Conservation (phyloP, 75 land plant genomes). For the Chamaecyparis obtusa region DNA sequence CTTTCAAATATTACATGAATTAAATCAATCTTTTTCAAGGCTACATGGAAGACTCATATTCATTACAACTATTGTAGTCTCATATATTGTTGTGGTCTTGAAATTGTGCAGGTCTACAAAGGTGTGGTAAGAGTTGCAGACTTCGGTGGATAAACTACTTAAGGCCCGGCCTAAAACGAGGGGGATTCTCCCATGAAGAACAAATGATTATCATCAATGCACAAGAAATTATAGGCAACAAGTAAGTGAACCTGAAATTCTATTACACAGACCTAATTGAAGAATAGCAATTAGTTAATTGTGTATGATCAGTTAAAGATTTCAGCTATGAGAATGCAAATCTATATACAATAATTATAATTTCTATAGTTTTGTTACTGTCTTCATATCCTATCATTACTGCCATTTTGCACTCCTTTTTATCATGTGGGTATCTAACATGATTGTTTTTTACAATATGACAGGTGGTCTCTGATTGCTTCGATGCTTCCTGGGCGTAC, state of each 20-base stretch:
- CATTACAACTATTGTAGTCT: too few relatives aligned
- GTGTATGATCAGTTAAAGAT: too few relatives aligned
- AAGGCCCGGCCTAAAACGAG: constrained; percentile 22
- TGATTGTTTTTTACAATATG: neutral
- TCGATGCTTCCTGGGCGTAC: neutral
- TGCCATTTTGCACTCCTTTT: neutral
- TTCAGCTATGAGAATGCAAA: too few relatives aligned
- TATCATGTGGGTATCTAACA: neutral
- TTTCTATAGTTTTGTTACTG: too few relatives aligned
- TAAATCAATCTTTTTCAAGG: too few relatives aligned
- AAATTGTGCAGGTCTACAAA: constrained; percentile 6
- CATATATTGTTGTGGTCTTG: too few relatives aligned
- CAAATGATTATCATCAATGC: constrained; percentile 12
- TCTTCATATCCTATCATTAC: too few relatives aligned
- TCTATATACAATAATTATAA: too few relatives aligned
- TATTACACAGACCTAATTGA: neutral
- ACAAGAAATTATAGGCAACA: constrained; percentile 18
- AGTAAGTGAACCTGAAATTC: neutral
- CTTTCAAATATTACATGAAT: too few relatives aligned
- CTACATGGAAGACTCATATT: too few relatives aligned
- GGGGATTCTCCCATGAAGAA: constrained; percentile 15
- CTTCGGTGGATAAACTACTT: constrained; percentile 23
- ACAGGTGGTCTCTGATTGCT: neutral
- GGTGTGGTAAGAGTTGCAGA: constrained; percentile 28
- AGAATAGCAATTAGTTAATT: too few relatives aligned